A percentile compares a stretch with the other conserved stretches of the same genome.
These are phyloP conservation scores for Cardamine resedifolia DNA, from an alignment of 345 rosid genomes.

Conservation along the genomic window DNA sequence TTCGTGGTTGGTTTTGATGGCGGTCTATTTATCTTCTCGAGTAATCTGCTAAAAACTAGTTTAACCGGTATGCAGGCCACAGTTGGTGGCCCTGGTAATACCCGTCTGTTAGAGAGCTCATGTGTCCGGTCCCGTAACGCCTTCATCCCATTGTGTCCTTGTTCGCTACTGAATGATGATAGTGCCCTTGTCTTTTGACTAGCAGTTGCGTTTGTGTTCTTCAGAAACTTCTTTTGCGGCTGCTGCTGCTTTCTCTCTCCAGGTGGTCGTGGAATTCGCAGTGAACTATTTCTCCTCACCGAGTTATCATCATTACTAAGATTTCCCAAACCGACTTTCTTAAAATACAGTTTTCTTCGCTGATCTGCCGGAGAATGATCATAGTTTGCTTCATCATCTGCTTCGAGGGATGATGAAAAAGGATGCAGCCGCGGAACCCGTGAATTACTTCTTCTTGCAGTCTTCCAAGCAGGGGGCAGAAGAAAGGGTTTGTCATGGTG, in stretches of 20 bases:
- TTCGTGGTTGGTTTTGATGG: conserved; percentile 64
- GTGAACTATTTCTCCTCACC: conserved; percentile 43
- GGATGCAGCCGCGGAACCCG: conserved; percentile 72
- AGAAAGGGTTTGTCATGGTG: conserved; percentile 50
- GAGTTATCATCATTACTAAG: conserved; percentile 45
- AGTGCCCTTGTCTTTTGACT: conserved; percentile 84
- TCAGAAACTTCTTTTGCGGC: conserved; percentile 46
- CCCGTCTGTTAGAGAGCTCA: conserved; percentile 63
- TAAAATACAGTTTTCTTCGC: conserved; percentile 45
- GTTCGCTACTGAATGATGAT: conserved; percentile 73
- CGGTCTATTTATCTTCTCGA: conserved; percentile 97
- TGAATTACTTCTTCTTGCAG: conserved; percentile 83
- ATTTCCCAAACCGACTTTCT: conserved; percentile 42
- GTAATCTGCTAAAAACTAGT: conserved; percentile 93
- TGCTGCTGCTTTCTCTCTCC: conserved; percentile 47
- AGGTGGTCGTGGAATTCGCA: conserved; percentile 46
- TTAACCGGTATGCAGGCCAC: conserved; percentile 97
- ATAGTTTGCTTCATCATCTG: conserved; percentile 37
- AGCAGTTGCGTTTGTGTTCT: conserved; percentile 58
- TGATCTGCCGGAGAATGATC: conserved; percentile 41
- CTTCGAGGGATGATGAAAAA: conserved; percentile 46
- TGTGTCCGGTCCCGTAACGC: conserved; percentile 43
- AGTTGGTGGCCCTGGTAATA: conserved; percentile 69
- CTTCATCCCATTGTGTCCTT: conserved; percentile 41
- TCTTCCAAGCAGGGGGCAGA: conserved; percentile 82